Evolutionary conservation across 306 rosid genomes (phyloP).

Genomic region (Acacia confusa): DNA sequence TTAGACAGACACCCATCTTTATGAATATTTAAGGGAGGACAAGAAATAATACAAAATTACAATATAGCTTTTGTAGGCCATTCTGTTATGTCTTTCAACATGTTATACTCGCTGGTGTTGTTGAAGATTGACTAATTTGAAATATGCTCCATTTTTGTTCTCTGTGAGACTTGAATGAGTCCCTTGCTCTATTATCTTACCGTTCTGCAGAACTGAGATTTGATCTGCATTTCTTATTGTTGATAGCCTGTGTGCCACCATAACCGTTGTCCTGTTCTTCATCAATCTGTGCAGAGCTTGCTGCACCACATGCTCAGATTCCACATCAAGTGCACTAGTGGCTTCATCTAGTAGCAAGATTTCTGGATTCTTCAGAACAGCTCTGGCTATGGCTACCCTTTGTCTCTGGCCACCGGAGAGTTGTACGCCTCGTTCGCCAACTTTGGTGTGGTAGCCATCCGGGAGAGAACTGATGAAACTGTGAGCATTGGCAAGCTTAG

Average conservation of each 20-base stretch:
- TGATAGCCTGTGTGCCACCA: slow-evolving; percentile 93
- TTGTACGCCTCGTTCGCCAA: slow-evolving; percentile 92
- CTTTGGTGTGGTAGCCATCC: slow-evolving; percentile 92
- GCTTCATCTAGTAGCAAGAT: slow-evolving; percentile 87
- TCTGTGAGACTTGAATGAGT: slow-evolving; percentile 73
- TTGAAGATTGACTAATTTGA: slow-evolving; percentile 86
- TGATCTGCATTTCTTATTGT: slow-evolving; percentile 88
- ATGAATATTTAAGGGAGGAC: slow-evolving; percentile 1
- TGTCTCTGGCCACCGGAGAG: slow-evolving; percentile 93
- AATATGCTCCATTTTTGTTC: slow-evolving; percentile 75
- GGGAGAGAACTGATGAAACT: slow-evolving; percentile 82
- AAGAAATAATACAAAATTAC: slow-evolving; percentile 24
- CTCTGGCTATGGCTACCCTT: slow-evolving; percentile 92
- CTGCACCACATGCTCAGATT: slow-evolving; percentile 83
- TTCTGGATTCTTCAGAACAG: slow-evolving; percentile 81
- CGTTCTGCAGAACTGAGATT: slow-evolving; percentile 85
- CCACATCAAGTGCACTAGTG: slow-evolving; percentile 87
- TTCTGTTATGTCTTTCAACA: slow-evolving; percentile 32
- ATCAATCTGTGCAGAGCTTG: slow-evolving; percentile 83
- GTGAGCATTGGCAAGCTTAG: slow-evolving; percentile 89
- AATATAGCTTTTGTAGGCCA: slow-evolving; percentile 28
- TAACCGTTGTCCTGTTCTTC: slow-evolving; percentile 80
- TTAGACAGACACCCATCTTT: slow-evolving; percentile 30
- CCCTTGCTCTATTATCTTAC: slow-evolving; percentile 93
- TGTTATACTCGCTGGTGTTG: slow-evolving; percentile 53